A percentile compares a stretch with the other conserved stretches of the same genome.
Evolutionary conservation across 495 filamentous ascomycete genomes (phyloP).

Genomic region (Xylaria cubensis): DNA sequence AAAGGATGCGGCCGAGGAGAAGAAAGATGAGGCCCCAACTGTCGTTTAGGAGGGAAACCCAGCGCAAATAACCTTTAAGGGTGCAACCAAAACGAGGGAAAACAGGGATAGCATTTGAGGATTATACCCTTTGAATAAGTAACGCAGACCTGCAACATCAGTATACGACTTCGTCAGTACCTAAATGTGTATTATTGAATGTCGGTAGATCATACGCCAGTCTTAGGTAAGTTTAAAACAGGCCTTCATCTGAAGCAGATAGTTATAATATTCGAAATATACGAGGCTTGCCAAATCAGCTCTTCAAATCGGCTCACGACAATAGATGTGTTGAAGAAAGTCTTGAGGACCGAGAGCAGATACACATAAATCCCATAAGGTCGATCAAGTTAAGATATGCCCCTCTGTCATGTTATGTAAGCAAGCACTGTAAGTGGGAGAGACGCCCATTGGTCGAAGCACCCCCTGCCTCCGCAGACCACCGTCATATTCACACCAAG

Average conservation of each 20-base stretch:
- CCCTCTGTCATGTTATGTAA: not conserved
- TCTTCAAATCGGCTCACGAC: not conserved
- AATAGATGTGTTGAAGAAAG: not conserved
- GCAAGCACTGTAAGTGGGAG: not conserved
- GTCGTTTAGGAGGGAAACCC: slow-evolving; percentile 38
- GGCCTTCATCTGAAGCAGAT: not conserved
- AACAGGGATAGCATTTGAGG: slow-evolving; percentile 1
- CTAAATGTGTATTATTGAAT: not conserved
- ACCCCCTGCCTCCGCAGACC: not conserved
- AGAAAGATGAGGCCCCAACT: slow-evolving; percentile 46
- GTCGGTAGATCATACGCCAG: not conserved
- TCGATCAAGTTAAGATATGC: not conserved
- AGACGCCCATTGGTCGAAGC: slow-evolving; percentile 19
- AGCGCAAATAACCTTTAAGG: not conserved
- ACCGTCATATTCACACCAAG: not conserved
- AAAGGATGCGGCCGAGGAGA: slow-evolving; percentile 31
- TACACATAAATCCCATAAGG: not conserved
- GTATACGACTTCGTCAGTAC: not conserved
- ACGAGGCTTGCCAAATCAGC: not conserved
- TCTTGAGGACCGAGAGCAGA: not conserved
- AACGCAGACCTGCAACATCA: slow-evolving; percentile 11
- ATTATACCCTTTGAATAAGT: slow-evolving; percentile 27
- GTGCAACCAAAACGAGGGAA: not conserved
- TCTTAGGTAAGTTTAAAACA: not conserved
- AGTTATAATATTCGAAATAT: not conserved